phyloP scores from a whole-genome alignment of 345 rosid species.

The Barbarea vulgaris region DNA sequence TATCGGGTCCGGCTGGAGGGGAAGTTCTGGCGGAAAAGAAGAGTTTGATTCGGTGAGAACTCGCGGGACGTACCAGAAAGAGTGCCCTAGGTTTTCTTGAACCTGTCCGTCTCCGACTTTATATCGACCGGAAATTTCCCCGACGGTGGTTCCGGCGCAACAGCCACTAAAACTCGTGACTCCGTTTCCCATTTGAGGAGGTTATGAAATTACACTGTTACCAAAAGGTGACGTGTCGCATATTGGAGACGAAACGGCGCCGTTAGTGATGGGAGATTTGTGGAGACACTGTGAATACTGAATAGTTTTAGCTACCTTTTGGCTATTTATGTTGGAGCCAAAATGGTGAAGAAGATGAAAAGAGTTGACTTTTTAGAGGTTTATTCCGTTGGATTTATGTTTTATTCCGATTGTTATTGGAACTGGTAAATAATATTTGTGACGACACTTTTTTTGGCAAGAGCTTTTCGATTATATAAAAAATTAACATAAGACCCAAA shows the following conservation, averaged over 20 bases:
- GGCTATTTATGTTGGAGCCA: constrained; percentile 34
- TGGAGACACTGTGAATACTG: background rate
- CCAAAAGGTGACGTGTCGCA: constrained; percentile 44
- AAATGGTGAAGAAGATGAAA: constrained; percentile 23
- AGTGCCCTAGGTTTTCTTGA: constrained; percentile 70
- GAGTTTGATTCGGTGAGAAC: constrained; percentile 43
- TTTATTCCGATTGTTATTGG: constrained; percentile 22
- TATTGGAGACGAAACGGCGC: background rate
- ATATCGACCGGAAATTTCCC: constrained; percentile 48
- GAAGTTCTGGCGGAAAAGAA: constrained; percentile 30
- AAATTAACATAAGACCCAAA: too few relatives aligned
- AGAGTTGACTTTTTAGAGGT: constrained; percentile 37
- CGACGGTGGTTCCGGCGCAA: constrained; percentile 50
- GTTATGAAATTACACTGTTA: constrained; percentile 19
- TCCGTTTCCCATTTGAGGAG: constrained; percentile 62
- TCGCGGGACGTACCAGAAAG: constrained; percentile 77
- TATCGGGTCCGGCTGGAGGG: constrained; percentile 50
- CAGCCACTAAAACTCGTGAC: constrained; percentile 43
- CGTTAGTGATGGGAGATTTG: background rate
- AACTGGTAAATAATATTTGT: constrained; percentile 10
- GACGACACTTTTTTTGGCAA: background rate
- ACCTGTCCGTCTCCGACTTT: constrained; percentile 41
- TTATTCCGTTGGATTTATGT: constrained; percentile 30
- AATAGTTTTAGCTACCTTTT: background rate
- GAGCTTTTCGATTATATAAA: background rate